phyloP scores from a whole-genome alignment of 176 grass and related monocot genomes.

The Oryza meridionalis region DNA sequence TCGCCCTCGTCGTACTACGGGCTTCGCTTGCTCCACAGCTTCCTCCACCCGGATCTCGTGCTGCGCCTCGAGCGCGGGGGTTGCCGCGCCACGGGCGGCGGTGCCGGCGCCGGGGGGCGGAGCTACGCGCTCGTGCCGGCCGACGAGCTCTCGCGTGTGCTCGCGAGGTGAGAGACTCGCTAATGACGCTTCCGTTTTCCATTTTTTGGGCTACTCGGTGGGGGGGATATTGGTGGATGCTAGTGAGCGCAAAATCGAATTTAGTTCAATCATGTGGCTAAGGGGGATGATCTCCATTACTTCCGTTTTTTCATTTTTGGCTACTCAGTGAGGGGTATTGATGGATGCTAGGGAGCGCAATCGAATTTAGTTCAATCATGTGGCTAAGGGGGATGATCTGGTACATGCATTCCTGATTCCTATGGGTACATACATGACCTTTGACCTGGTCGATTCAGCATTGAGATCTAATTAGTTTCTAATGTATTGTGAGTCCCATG shows the following conservation, averaged over 20 bases:
- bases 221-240: background rate
- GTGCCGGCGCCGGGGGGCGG: background rate
- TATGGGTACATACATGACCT: background rate
- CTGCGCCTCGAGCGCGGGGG: constrained; percentile 66
- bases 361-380: too few relatives aligned
- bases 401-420: background rate
- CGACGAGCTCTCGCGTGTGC: constrained; percentile 53
- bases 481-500: background rate
- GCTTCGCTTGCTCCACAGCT: constrained; percentile 70
- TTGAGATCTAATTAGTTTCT: background rate
- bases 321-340: background rate
- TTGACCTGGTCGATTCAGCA: constrained; percentile 15
- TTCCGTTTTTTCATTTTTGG: background rate
- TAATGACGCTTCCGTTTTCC: background rate
- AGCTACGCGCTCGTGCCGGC: constrained; percentile 71
- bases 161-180: constrained; percentile 46
- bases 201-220: background rate
- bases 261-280: background rate
- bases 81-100: constrained; percentile 19
- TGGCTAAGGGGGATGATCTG: background rate
- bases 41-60: constrained; percentile 75
- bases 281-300: background rate
- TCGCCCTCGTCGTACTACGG: constrained; percentile 66
- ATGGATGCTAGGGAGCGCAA: too few relatives aligned
- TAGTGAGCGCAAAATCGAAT: background rate